phyloP scores from a whole-genome alignment of 2,329 filamentous ascomycete species.

The Teratosphaeria destructans region DNA sequence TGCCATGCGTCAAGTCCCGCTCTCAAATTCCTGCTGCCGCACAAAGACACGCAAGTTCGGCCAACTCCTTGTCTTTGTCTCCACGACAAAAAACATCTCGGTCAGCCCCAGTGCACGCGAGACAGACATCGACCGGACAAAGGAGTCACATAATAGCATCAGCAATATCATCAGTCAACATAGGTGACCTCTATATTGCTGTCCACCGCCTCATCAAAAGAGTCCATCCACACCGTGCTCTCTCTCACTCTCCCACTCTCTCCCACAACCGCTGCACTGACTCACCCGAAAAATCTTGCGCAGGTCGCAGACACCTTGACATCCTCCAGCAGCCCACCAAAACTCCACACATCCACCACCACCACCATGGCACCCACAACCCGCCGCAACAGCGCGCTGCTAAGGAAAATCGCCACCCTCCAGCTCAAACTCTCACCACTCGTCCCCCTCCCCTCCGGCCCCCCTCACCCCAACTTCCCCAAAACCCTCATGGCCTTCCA shows the following conservation, averaged over 20 bases:
- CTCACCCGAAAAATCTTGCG: neutral
- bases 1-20: neutral
- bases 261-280: neutral
- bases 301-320: neutral
- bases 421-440: conserved; percentile 56
- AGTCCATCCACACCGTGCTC: neutral
- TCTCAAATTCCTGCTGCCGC: neutral
- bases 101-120: neutral
- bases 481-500: conserved; percentile 59
- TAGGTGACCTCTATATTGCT: neutral
- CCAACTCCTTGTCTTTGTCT: neutral
- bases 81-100: neutral
- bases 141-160: conserved; percentile 2
- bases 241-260: too few species aligned
- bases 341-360: neutral
- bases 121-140: neutral
- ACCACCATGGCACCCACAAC: conserved; percentile 21
- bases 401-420: conserved; percentile 55
- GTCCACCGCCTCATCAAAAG: neutral
- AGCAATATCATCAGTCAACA: neutral
- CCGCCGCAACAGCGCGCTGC: conserved; percentile 33
- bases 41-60: conserved; percentile 1
- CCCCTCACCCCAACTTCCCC: conserved; percentile 57
- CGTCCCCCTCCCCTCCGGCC: conserved; percentile 46
- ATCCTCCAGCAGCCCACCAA: neutral